Evolutionary conservation across 129 eudicot species (phyloP), one percentile per base, ranked within the genome.

Genomic region (Cynara cardunculus): DNA sequence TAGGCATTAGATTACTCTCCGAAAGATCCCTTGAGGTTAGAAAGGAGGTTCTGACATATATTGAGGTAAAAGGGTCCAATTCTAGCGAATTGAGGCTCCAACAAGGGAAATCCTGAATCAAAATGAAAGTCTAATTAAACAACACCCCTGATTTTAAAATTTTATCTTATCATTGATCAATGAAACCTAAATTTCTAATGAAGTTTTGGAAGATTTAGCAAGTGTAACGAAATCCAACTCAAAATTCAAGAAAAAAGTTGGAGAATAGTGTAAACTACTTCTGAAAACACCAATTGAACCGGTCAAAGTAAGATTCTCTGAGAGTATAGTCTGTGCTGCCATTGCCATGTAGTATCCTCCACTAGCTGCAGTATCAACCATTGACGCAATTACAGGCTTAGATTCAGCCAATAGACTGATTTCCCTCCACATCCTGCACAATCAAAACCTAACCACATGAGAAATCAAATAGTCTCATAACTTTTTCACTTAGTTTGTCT

Each of bases 311-410:
- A 94, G 97, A 72, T 86, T 86, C 84, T 94, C 98, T 0, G 98
- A 87, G 75, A 94, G 91, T 68, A 94, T 91, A 64, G 90, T 25
- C 3, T 82, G 84, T 19, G 97, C 91, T 26, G 91, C 98, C 98
- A 94, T 94, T 16, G 98, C 97, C 98, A 94, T 94, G 82, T 90
- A 91, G 74, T 94, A 94, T 87, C 98, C 98, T 78, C 98, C 98
- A 77, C 98, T 94, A 74, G 97, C 98, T 73, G 98, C 97, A 19
- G 90, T 89, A 86, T 94, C 98, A 76, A 83, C 90, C 98, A 94
- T 90, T 56, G 98, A 94, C 85, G 97, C 98, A 62, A 94, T 39
- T n/a, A 94, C 98, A 71, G 98, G 98, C 79, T 84, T 90, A 30
- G 87, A 74, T 72, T 83, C 93, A 44, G 93, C 92, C 76, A 94